Percentiles rank a stretch among this genome's conserved stretches.
Conservation (phyloP, 495 filamentous ascomycete genomes). For the Hyaloscypha variabilis region DNA sequence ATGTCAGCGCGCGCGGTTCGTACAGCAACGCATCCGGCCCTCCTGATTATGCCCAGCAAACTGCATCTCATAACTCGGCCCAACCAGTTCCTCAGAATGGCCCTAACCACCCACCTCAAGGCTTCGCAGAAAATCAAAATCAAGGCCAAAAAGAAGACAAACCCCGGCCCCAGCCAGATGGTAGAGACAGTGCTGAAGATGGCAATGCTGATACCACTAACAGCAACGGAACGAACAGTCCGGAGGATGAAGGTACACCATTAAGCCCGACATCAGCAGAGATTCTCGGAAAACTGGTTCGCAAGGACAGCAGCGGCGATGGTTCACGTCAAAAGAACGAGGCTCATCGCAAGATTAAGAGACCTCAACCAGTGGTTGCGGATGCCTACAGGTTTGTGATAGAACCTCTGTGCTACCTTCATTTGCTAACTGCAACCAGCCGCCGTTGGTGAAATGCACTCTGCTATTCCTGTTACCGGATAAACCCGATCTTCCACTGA, state of each 20-base stretch:
- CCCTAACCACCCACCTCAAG: neutral
- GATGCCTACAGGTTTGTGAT: constrained; percentile 44
- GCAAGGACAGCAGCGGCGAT: constrained; percentile 16
- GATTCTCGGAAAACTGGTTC: constrained; percentile 30
- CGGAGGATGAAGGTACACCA: constrained; percentile 13
- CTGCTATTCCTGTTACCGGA: neutral
- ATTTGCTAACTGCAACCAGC: constrained; percentile 19
- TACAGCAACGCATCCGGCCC: constrained; percentile 24
- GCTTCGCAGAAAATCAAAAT: neutral
- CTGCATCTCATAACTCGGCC: constrained; percentile 1
- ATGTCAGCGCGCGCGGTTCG: constrained; percentile 27
- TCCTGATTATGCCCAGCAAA: constrained; percentile 13
- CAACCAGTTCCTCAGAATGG: neutral
- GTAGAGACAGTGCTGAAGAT: neutral
- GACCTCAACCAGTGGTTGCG: constrained; percentile 38
- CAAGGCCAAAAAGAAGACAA: neutral
- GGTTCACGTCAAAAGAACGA: constrained; percentile 31
- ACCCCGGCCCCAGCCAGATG: neutral
- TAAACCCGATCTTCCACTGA: neutral
- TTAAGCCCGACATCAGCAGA: constrained; percentile 30
- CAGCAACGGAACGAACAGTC: constrained; percentile 19
- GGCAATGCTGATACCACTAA: neutral
- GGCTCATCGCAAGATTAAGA: constrained; percentile 29
- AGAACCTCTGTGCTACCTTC: neutral
- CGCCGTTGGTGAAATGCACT: constrained; percentile 30